Conservation (phyloP, 306 rosid genomes). For the Pyrus bretschneideri region DNA sequence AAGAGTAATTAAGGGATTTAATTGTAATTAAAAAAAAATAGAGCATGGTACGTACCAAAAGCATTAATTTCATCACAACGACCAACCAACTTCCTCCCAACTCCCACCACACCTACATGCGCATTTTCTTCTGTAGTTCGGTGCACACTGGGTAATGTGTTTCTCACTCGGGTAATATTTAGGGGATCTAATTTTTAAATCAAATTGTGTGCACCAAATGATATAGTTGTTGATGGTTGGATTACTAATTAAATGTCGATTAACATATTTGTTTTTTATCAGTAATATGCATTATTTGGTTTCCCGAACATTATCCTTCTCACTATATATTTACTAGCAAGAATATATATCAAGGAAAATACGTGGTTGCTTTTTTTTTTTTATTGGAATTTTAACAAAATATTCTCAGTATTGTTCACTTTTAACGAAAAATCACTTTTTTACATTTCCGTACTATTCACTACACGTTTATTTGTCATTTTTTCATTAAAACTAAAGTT, state of each 20-base stretch:
- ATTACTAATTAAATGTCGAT: too few relatives aligned
- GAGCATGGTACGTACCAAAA: background rate
- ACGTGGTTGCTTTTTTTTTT: background rate
- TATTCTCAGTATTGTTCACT: rapidly evolving
- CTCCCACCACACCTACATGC: background rate
- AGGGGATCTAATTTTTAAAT: too few relatives aligned
- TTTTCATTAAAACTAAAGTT: too few relatives aligned
- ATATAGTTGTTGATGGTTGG: too few relatives aligned
- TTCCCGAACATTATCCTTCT: too few relatives aligned
- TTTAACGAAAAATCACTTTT: too few relatives aligned
- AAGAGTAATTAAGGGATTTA: background rate
- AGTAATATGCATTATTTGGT: too few relatives aligned
- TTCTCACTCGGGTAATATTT: background rate
- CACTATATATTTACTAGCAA: background rate
- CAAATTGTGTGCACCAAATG: too few relatives aligned
- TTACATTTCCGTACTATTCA: too few relatives aligned
- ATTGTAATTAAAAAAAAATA: background rate
- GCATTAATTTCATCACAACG: background rate
- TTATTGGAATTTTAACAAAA: too few relatives aligned
- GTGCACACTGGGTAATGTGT: background rate
- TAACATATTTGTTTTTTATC: too few relatives aligned
- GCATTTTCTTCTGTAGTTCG: background rate
- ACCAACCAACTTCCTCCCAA: background rate
- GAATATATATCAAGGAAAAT: background rate
- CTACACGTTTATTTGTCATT: too few relatives aligned